Evolutionary conservation across 148 eudicot genomes (phyloP).

Genomic region (Vaccinium corymbosum): DNA sequence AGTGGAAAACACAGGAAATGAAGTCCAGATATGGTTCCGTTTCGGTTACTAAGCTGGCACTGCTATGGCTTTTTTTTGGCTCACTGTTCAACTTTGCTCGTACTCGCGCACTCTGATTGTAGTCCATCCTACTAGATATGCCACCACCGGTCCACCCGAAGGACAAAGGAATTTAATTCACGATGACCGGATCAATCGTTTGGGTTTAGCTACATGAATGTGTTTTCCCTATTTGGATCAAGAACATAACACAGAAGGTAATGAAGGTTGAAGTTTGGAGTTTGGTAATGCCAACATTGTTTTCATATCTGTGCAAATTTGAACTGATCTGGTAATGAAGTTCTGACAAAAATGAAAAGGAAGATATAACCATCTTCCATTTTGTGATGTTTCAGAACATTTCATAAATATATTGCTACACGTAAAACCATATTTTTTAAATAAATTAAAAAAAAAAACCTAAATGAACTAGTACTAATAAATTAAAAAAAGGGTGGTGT

Average conservation of each 20-base stretch:
- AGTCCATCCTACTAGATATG: neutral
- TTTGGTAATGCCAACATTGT: neutral
- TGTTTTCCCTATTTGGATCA: too few species aligned
- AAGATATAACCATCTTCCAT: too few species aligned
- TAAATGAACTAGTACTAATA: too few species aligned
- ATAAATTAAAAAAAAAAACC: too few species aligned
- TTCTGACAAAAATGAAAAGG: too few species aligned
- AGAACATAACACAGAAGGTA: too few species aligned
- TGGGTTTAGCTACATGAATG: neutral
- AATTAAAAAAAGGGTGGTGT: too few species aligned
- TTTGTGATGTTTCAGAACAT: neutral
- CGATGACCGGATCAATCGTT: neutral
- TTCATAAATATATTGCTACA: neutral
- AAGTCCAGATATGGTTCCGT: neutral
- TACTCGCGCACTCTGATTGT: neutral
- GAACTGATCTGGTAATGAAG: neutral
- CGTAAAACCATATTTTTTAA: neutral
- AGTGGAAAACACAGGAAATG: neutral
- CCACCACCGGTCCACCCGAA: neutral
- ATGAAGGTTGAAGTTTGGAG: neutral
- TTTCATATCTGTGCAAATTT: neutral
- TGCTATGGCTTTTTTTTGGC: constrained; percentile 11
- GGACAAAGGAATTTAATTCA: neutral
- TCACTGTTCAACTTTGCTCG: neutral
- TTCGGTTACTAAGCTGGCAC: neutral